Evolutionary conservation across 192 early-diverging fungal species (phyloP).

Genomic region (Coemansia sp.): DNA sequence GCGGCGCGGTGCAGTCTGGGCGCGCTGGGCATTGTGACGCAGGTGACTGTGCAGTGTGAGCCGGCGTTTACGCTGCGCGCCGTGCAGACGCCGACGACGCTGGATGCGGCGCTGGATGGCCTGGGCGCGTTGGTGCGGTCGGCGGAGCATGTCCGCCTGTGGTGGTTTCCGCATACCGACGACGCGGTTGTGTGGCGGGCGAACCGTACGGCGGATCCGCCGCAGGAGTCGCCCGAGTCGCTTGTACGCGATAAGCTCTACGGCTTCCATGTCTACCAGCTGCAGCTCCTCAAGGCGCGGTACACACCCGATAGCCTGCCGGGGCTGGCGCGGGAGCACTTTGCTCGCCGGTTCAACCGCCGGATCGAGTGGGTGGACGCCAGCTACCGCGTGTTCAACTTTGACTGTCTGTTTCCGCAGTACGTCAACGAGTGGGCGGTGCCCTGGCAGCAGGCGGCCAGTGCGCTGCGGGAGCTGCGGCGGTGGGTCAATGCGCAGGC

Average conservation of each 20-base stretch:
- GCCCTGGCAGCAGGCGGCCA: conserved; percentile 52
- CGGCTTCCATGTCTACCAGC: conserved; percentile 47
- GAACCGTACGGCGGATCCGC: conserved; percentile 51
- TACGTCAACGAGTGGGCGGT: conserved; percentile 79
- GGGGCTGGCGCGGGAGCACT: conserved; percentile 47
- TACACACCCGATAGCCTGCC: conserved; percentile 13
- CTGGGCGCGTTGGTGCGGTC: conserved; percentile 51
- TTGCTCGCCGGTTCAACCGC: conserved; percentile 46
- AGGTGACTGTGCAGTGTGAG: conserved; percentile 63
- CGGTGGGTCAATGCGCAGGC: conserved; percentile 48
- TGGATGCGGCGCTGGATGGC: conserved; percentile 52
- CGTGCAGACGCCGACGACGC: conserved; percentile 55
- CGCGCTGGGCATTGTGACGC: conserved; percentile 61
- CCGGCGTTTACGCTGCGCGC: conserved; percentile 60
- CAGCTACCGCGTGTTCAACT: conserved; percentile 62
- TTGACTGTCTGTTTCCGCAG: conserved; percentile 65
- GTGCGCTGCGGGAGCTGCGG: conserved; percentile 52
- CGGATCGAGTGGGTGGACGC: conserved; percentile 53
- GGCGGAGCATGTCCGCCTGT: conserved; percentile 68
- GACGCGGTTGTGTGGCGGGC: conserved; percentile 62
- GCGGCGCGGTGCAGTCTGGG: conserved; percentile 66
- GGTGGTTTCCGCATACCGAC: conserved; percentile 76
- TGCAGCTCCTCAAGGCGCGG: conserved; percentile 51
- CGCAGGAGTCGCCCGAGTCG: conserved; percentile 7
- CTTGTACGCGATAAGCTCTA: conserved; percentile 21